These are phyloP conservation scores for Oxyria digyna DNA, from an alignment of 148 eudicot species.

Conservation along the genomic window DNA sequence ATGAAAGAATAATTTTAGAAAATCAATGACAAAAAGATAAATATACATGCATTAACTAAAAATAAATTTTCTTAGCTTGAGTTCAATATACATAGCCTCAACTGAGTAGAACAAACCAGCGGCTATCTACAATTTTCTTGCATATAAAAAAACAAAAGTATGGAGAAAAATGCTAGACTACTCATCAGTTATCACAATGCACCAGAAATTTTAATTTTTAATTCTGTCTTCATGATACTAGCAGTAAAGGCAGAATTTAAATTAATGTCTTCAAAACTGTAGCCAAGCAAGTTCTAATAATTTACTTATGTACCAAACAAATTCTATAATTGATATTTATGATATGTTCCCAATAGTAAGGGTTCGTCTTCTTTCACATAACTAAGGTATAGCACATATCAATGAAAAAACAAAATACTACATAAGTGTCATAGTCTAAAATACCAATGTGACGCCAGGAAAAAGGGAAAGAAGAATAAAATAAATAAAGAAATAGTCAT, in stretches of 20 bases:
- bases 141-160: not conserved
- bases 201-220: not conserved
- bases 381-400: not conserved
- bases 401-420: not conserved
- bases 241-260: not conserved
- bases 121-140: not conserved
- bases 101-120: not conserved
- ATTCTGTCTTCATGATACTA: too few species aligned
- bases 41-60: not conserved
- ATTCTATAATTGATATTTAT: too few species aligned
- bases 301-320: not conserved
- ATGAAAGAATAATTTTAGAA: not conserved
- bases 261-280: not conserved
- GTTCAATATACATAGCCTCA: not conserved
- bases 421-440: not conserved
- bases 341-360: too few species aligned
- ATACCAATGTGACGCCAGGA: not conserved
- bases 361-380: not conserved
- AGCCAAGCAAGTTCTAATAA: not conserved
- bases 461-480: not conserved
- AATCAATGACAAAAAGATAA: not conserved
- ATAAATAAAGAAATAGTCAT: too few species aligned
- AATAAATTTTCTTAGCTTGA: not conserved
- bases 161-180: not conserved
- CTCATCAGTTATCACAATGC: not conserved